Evolutionary conservation across 1,139 yeast species (phyloP).

Genomic region (Pichia norvegensis): DNA sequence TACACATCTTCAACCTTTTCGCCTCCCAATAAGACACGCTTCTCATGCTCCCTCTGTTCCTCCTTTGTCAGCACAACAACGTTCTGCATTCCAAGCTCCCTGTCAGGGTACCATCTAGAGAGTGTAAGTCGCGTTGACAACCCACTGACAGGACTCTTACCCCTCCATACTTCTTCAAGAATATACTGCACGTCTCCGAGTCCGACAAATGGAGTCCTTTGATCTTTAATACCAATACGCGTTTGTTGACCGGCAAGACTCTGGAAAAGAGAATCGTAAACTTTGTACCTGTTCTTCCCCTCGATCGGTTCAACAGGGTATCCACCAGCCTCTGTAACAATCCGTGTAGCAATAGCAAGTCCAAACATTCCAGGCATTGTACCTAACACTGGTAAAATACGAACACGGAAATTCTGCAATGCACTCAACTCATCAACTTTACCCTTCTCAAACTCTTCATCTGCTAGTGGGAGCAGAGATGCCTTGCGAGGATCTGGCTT

Average conservation of each 20-base stretch:
- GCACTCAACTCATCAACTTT: slow-evolving; percentile 83
- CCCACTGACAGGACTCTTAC: slow-evolving; percentile 85
- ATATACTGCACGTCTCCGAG: slow-evolving; percentile 70
- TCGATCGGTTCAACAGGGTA: slow-evolving; percentile 85
- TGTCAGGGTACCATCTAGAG: slow-evolving; percentile 72
- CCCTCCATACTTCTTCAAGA: slow-evolving; percentile 88
- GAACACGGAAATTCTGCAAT: slow-evolving; percentile 78
- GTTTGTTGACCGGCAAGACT: slow-evolving; percentile 82
- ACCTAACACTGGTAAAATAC: slow-evolving; percentile 90
- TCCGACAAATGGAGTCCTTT: slow-evolving; percentile 60
- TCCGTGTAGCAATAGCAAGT: slow-evolving; percentile 74
- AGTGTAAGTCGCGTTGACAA: slow-evolving; percentile 71
- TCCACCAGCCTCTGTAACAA: slow-evolving; percentile 72
- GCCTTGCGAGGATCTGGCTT: slow-evolving; percentile 96
- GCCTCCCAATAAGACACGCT: slow-evolving; percentile 59
- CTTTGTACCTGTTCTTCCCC: slow-evolving; percentile 80
- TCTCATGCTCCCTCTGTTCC: slow-evolving; percentile 76
- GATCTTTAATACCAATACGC: slow-evolving; percentile 61
- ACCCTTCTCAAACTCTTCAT: slow-evolving; percentile 72
- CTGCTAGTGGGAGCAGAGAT: slow-evolving; percentile 70
- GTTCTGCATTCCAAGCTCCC: slow-evolving; percentile 55
- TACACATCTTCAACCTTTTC: slow-evolving; percentile 59
- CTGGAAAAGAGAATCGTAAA: slow-evolving; percentile 76
- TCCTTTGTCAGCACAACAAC: slow-evolving; percentile 83
- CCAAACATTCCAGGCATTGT: slow-evolving; percentile 98